These are phyloP conservation scores for Leptomonas seymouri DNA, from an alignment of 208 protist species.

Conservation along the genomic window DNA sequence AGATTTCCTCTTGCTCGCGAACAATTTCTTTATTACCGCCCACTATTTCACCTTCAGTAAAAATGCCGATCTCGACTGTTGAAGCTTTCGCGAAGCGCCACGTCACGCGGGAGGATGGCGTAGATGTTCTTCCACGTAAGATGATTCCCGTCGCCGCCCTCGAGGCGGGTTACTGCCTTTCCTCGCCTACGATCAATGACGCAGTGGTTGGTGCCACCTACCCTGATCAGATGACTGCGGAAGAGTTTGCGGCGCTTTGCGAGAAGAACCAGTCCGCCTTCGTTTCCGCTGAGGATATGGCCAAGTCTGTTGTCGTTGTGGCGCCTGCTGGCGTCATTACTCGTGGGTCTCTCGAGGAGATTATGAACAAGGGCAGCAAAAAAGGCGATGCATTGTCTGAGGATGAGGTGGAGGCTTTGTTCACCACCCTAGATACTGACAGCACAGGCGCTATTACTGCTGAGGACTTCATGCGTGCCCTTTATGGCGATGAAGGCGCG, in stretches of 20 bases:
- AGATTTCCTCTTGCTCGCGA: neutral
- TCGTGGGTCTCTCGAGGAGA: conserved; percentile 72
- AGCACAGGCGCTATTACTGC: conserved; percentile 75
- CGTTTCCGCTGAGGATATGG: conserved; percentile 63
- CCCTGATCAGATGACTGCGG: conserved; percentile 72
- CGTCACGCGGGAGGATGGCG: conserved; percentile 67
- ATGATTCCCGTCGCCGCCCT: conserved; percentile 76
- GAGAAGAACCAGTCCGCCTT: conserved; percentile 52
- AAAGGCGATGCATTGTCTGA: conserved; percentile 50
- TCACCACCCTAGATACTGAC: conserved; percentile 65
- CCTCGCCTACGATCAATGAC: conserved; percentile 64
- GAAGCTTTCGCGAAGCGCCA: conserved; percentile 76
- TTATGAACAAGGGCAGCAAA: conserved; percentile 46
- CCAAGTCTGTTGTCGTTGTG: conserved; percentile 67
- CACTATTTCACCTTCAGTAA: conserved; percentile 12
- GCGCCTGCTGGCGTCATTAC: conserved; percentile 76
- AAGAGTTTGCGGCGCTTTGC: conserved; percentile 76
- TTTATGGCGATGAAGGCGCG: conserved; percentile 74
- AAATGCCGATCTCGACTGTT: conserved; percentile 60
- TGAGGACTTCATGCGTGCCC: conserved; percentile 72
- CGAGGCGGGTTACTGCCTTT: conserved; percentile 77
- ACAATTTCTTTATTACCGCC: neutral
- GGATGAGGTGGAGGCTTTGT: conserved; percentile 84
- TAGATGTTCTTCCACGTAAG: conserved; percentile 58
- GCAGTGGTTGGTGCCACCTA: conserved; percentile 47